These are phyloP conservation scores for Cordyceps farinosa DNA, from an alignment of 2,329 filamentous ascomycete species.

Conservation along the genomic window DNA sequence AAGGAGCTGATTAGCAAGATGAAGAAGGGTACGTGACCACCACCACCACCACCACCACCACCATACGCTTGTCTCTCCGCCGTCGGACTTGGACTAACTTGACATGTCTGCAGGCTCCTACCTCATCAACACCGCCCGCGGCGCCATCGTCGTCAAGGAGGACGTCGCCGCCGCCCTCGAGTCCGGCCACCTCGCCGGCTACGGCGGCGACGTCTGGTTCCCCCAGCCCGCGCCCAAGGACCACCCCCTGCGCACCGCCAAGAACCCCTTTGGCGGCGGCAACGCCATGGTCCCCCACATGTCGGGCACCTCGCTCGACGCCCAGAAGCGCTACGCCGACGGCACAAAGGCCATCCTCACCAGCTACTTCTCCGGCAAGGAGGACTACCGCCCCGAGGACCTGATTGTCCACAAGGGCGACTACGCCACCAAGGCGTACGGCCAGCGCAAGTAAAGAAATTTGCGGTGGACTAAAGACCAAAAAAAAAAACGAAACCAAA, in stretches of 20 bases:
- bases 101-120: slow-evolving; percentile 62
- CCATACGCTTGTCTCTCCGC: too few relatives aligned
- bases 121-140: slow-evolving; percentile 98
- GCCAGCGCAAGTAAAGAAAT: slow-evolving; percentile 57
- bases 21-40: slow-evolving; percentile 71
- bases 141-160: slow-evolving; percentile 98
- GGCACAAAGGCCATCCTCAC: slow-evolving; percentile 87
- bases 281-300: slow-evolving; percentile 99
- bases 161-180: slow-evolving; percentile 93
- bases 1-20: slow-evolving; percentile 98
- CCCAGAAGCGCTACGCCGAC: slow-evolving; percentile 85
- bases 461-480: too few relatives aligned
- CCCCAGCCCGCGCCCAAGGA: slow-evolving; percentile 93
- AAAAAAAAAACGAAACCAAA: not conserved
- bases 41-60: too few relatives aligned
- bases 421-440: slow-evolving; percentile 93
- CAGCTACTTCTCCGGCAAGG: slow-evolving; percentile 81
- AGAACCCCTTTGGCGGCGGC: slow-evolving; percentile 93
- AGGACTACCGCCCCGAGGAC: slow-evolving; percentile 87
- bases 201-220: slow-evolving; percentile 93
- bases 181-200: slow-evolving; percentile 84
- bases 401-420: slow-evolving; percentile 86
- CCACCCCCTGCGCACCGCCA: slow-evolving; percentile 86
- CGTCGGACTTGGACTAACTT: too few relatives aligned
- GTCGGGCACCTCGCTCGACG: slow-evolving; percentile 97